A percentile compares a stretch with the other conserved stretches of the same genome.
These are phyloP conservation scores for Kernera saxatilis DNA, from an alignment of 345 rosid genomes.

Conservation along the genomic window DNA sequence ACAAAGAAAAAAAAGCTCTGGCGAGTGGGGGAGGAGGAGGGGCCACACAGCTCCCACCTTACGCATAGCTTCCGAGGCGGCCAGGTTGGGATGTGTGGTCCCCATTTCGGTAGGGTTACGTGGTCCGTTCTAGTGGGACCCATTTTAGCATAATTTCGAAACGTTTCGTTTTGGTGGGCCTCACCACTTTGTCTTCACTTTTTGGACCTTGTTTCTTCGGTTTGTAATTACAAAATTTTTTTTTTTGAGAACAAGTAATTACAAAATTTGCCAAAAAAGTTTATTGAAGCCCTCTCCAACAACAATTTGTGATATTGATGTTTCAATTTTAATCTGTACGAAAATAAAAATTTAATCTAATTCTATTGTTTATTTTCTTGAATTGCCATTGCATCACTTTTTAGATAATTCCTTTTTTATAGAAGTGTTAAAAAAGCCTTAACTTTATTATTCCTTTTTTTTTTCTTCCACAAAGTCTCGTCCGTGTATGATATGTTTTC, in stretches of 20 bases:
- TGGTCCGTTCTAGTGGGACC: constrained; percentile 39
- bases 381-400: background rate
- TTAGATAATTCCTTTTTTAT: background rate
- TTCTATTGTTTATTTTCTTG: background rate
- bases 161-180: constrained; percentile 20
- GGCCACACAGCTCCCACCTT: constrained; percentile 28
- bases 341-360: background rate
- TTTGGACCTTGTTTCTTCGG: background rate
- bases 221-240: background rate
- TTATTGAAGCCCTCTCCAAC: constrained; percentile 12
- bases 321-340: background rate
- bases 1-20: background rate
- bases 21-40: constrained; percentile 15
- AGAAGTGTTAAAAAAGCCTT: background rate
- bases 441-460: background rate
- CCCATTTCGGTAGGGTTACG: constrained; percentile 33
- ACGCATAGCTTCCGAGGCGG: constrained; percentile 46
- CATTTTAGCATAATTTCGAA: background rate
- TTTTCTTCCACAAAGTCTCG: background rate
- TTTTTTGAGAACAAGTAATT: constrained; percentile 1
- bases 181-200: constrained; percentile 14
- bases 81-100: constrained; percentile 48
- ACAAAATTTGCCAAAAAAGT: background rate
- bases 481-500: background rate
- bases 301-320: constrained; percentile 4